These are phyloP conservation scores for Ceratorhiza oryzae-sativae DNA, from an alignment of 1,284 basidiomycete species.

Conservation along the genomic window DNA sequence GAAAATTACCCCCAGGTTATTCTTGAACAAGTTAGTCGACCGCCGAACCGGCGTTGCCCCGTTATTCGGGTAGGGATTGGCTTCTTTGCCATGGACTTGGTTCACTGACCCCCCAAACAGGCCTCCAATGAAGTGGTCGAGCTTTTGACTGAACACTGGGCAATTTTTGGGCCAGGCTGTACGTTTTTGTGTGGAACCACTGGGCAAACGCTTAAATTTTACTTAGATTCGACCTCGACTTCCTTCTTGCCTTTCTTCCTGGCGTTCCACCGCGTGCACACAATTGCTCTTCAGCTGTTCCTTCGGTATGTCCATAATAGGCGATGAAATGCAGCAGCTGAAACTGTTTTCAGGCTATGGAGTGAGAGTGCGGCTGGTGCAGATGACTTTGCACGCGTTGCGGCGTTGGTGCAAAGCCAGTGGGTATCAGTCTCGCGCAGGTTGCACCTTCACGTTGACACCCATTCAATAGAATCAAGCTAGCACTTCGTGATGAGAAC, in stretches of 20 bases:
- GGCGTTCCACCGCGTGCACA: conserved; percentile 84
- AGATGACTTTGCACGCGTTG: conserved; percentile 82
- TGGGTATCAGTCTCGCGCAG: conserved; percentile 54
- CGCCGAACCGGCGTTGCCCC: conserved; percentile 80
- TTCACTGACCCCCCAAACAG: conserved; percentile 48
- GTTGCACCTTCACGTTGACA: conserved; percentile 30
- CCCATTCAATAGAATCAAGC: conserved; percentile 64
- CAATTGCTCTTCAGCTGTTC: conserved; percentile 86
- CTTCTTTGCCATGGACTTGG: neutral
- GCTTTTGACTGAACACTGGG: conserved; percentile 86
- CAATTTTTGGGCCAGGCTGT: conserved; percentile 80
- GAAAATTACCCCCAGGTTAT: conserved; percentile 62
- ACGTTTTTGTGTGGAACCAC: conserved; percentile 47
- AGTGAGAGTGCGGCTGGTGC: conserved; percentile 84
- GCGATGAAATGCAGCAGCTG: neutral
- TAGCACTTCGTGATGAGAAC: conserved; percentile 79
- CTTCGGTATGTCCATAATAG: conserved; percentile 58
- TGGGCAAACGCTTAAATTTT: conserved; percentile 45
- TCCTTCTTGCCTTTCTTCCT: conserved; percentile 91
- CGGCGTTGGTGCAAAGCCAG: conserved; percentile 87
- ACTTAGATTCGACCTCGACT: conserved; percentile 76
- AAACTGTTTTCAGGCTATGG: conserved; percentile 72
- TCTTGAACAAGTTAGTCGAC: conserved; percentile 83
- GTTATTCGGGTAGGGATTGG: conserved; percentile 58
- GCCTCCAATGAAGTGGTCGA: conserved; percentile 90